These are phyloP conservation scores for Grosmannia penicillata DNA, from an alignment of 2,329 filamentous ascomycete species.

Conservation along the genomic window DNA sequence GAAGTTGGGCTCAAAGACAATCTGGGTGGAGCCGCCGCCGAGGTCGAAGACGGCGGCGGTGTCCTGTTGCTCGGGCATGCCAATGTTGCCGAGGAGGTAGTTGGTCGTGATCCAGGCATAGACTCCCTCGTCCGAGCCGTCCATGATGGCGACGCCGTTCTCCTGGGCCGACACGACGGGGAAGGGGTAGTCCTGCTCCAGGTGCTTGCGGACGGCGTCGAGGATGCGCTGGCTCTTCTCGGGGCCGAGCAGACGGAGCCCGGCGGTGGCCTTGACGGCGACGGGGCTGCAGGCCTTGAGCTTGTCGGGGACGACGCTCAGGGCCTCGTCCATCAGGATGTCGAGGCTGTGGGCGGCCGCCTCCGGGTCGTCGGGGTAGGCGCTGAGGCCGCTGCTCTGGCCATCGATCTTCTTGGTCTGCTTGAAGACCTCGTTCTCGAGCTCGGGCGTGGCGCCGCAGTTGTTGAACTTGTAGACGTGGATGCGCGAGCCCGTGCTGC, in stretches of 20 bases:
- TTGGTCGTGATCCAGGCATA: conserved; percentile 99
- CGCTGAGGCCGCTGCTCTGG: conserved; percentile 52
- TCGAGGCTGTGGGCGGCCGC: conserved; percentile 85
- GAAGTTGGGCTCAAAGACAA: conserved; percentile 95
- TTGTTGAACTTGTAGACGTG: conserved; percentile 99
- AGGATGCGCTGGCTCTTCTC: conserved; percentile 76
- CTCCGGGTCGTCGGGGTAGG: conserved; percentile 73
- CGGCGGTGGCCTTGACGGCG: conserved; percentile 96
- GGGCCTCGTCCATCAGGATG: conserved; percentile 69
- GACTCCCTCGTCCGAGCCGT: conserved; percentile 90
- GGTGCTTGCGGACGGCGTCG: conserved; percentile 63
- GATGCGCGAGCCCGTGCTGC: conserved; percentile 93
- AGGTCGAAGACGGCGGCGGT: conserved; percentile 95
- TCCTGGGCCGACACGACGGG: conserved; percentile 77
- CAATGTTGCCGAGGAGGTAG: conserved; percentile 96
- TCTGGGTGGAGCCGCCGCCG: conserved; percentile 92
- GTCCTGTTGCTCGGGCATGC: conserved; percentile 73
- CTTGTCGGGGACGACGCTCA: conserved; percentile 72
- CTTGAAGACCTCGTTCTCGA: conserved; percentile 85
- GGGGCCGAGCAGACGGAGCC: conserved; percentile 70
- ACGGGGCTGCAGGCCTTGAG: conserved; percentile 86
- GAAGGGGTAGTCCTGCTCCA: conserved; percentile 88
- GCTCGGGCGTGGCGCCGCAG: conserved; percentile 85
- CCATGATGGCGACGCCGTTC: conserved; percentile 90
- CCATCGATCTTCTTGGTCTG: conserved; percentile 80